These are phyloP conservation scores for Beta lomatogona DNA, from an alignment of 179 eudicot species.

Conservation along the genomic window DNA sequence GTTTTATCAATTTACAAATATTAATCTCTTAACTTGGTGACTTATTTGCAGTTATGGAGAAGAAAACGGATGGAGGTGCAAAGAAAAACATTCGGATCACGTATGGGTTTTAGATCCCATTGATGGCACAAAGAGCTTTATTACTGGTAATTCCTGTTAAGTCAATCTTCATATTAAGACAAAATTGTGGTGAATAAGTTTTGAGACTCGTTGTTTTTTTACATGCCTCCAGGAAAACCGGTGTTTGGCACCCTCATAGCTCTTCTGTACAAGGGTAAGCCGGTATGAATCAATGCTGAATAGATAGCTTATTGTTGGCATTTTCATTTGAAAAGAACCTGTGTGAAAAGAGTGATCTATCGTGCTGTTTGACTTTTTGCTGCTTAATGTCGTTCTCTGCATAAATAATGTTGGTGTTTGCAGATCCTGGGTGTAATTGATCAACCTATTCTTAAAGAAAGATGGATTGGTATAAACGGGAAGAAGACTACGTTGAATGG, in stretches of 20 bases:
- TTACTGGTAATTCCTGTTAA: slow-evolving; percentile 59
- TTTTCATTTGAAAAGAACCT: neutral
- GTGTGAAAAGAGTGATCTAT: neutral
- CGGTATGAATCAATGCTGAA: slow-evolving; percentile 62
- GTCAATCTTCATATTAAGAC: neutral
- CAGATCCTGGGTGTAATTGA: slow-evolving; percentile 90
- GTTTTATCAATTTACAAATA: neutral
- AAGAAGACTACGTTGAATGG: slow-evolving; percentile 79
- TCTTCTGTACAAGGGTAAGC: slow-evolving; percentile 82
- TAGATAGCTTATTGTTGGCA: neutral
- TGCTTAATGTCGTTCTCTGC: neutral
- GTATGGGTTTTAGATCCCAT: slow-evolving; percentile 99
- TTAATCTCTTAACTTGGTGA: neutral
- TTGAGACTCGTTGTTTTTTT: neutral
- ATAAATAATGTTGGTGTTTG: slow-evolving; percentile 17
- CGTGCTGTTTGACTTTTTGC: neutral
- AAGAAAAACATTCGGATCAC: slow-evolving; percentile 74
- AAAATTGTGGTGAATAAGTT: neutral
- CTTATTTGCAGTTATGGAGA: slow-evolving; percentile 76
- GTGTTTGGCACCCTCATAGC: slow-evolving; percentile 95
- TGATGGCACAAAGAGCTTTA: slow-evolving; percentile 97
- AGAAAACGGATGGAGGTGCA: slow-evolving; percentile 94
- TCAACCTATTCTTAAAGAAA: slow-evolving; percentile 82
- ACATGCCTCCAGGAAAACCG: slow-evolving; percentile 72
- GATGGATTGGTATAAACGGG: slow-evolving; percentile 87